These are phyloP conservation scores for Stylosanthes scabra DNA, from an alignment of 331 rosid species.

Conservation along the genomic window DNA sequence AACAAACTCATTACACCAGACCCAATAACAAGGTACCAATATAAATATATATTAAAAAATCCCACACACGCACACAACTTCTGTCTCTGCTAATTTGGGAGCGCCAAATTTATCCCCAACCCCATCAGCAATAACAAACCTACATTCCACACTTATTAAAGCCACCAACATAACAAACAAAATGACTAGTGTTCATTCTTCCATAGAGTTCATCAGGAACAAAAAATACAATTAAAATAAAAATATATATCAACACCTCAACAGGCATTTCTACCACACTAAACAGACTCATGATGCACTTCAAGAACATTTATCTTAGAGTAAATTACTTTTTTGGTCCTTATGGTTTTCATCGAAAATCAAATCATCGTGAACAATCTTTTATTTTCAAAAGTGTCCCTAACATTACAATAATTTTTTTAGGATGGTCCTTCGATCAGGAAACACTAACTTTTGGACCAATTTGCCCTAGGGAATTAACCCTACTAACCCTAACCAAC, in stretches of 20 bases:
- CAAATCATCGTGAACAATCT: too few species aligned
- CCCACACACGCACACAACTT: background rate
- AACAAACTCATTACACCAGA: slow-evolving; percentile 18
- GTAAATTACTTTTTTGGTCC: too few species aligned
- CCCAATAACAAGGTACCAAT: slow-evolving; percentile 29
- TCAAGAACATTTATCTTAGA: too few species aligned
- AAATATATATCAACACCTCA: background rate
- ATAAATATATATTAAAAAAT: too few species aligned
- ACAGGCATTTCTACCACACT: background rate
- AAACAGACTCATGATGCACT: too few species aligned
- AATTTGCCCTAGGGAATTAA: too few species aligned
- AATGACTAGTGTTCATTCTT: slow-evolving; percentile 2
- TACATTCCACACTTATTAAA: background rate
- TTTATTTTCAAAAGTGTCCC: too few species aligned
- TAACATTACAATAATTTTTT: too few species aligned
- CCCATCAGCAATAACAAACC: background rate
- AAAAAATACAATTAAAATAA: background rate
- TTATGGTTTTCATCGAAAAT: too few species aligned
- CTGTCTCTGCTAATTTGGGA: slow-evolving; percentile 14
- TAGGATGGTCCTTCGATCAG: too few species aligned
- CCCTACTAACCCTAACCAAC: too few species aligned
- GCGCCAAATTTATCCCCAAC: slow-evolving; percentile 16
- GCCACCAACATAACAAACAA: background rate
- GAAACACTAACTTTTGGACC: too few species aligned
- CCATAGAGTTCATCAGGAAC: background rate